Conservation (phyloP, 1,139 yeast species). For the Suhomyces bribrorum region DNA sequence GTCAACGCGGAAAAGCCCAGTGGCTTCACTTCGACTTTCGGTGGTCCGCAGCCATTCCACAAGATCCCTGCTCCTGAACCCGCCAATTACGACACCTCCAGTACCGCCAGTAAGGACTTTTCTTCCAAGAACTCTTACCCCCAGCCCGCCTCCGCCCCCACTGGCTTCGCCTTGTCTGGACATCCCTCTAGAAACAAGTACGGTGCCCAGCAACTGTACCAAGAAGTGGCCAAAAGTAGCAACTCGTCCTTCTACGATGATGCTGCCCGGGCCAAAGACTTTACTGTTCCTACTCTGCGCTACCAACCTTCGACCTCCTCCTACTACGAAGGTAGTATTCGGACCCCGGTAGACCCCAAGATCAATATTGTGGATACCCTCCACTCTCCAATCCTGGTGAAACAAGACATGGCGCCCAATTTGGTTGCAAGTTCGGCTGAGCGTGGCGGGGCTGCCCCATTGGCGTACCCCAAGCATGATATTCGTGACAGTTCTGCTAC, state of each 20-base stretch:
- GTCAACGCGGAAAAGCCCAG: conserved; percentile 3
- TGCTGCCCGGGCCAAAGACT: conserved; percentile 40
- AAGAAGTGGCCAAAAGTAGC: conserved; percentile 11
- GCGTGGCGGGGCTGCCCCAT: conserved; percentile 22
- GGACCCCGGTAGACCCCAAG: conserved; percentile 3
- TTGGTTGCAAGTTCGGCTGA: conserved; percentile 27
- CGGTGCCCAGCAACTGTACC: not conserved
- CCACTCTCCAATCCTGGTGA: conserved; percentile 6
- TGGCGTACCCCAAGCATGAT: conserved; percentile 18
- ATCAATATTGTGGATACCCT: conserved; percentile 9
- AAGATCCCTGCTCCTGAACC: conserved; percentile 7
- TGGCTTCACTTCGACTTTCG: conserved; percentile 5
- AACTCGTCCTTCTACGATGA: conserved; percentile 34
- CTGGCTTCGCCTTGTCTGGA: conserved; percentile 4
- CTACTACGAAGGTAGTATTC: conserved; percentile 8
- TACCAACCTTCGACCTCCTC: conserved; percentile 10
- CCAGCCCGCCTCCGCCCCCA: not conserved
- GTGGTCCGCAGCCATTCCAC: conserved; percentile 5
- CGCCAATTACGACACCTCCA: conserved; percentile 7
- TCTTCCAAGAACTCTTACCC: conserved; percentile 6
- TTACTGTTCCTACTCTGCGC: conserved; percentile 23
- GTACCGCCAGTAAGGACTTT: conserved; percentile 9
- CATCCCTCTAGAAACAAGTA: conserved; percentile 6
- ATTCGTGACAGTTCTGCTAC: conserved; percentile 13
- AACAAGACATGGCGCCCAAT: conserved; percentile 33